Percentiles rank a stretch among this genome's conserved stretches.
Evolutionary conservation across 352 stramenopile genomes (phyloP).

Genomic region (Globisporangium lucens): DNA sequence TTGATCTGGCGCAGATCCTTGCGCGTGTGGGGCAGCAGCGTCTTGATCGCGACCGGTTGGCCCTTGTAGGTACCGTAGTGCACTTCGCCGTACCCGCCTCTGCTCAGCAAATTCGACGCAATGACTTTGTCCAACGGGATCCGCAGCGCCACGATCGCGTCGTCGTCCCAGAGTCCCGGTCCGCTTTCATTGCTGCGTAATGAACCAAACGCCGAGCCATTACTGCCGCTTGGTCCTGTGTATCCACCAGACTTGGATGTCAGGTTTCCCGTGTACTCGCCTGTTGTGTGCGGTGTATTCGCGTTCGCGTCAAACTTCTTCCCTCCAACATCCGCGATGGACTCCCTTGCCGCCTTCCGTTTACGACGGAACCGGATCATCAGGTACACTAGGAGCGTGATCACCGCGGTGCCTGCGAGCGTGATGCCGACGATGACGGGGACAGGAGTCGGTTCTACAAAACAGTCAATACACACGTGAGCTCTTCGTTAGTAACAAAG

Average conservation of each 20-base stretch:
- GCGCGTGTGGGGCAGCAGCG: not conserved
- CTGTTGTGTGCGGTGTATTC: not conserved
- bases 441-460: not conserved
- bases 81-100: slow-evolving; percentile 1
- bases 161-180: not conserved
- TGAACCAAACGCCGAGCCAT: not conserved
- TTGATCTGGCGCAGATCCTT: not conserved
- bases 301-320: not conserved
- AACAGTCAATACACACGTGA: not conserved
- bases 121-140: slow-evolving; percentile 1
- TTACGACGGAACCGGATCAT: not conserved
- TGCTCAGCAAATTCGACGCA: not conserved
- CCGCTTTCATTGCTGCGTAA: not conserved
- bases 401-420: not conserved
- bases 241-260: not conserved
- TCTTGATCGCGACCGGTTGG: not conserved
- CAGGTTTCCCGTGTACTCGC: not conserved
- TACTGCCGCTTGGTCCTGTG: not conserved
- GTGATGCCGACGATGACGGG: not conserved
- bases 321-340: not conserved
- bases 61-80: not conserved
- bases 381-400: not conserved
- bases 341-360: not conserved
- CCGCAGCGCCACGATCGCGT: not conserved
- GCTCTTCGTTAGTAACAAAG: not conserved